phyloP scores from a whole-genome alignment of 2,329 filamentous ascomycete genomes.

The Colletotrichum sp. region DNA sequence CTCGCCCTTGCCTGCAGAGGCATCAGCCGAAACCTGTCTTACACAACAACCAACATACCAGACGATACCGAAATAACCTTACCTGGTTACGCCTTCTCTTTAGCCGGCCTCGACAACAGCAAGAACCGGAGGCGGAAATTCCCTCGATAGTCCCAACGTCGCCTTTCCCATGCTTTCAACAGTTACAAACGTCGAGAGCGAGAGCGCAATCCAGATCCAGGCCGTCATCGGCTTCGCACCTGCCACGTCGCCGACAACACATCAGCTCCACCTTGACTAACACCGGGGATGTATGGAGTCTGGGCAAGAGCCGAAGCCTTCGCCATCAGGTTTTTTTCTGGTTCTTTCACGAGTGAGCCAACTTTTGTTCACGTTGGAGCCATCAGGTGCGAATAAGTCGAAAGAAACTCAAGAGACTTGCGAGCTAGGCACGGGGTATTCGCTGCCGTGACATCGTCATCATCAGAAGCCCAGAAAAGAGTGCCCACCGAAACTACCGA shows the following conservation, averaged over 20 bases:
- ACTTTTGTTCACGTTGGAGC: not conserved
- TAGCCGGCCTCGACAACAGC: not conserved
- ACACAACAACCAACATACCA: not conserved
- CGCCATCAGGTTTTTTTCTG: not conserved
- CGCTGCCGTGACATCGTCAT: not conserved
- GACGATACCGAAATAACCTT: not conserved
- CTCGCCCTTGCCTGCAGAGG: not conserved
- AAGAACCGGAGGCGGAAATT: not conserved
- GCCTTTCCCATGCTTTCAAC: not conserved
- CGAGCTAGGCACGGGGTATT: constrained; percentile 3
- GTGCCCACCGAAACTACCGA: not conserved
- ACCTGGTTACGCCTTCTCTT: not conserved
- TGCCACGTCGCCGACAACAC: not conserved
- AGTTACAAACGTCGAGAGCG: not conserved
- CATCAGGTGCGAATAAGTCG: not conserved
- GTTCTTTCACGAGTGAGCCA: not conserved
- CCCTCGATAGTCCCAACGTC: not conserved
- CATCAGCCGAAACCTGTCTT: not conserved
- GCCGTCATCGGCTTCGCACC: not conserved
- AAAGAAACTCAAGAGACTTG: not conserved
- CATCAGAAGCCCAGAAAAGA: not conserved
- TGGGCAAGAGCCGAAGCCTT: not conserved
- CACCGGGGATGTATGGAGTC: not conserved
- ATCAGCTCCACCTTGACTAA: not conserved
- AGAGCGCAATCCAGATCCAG: not conserved